These are phyloP conservation scores for Nakaseomyces nivariensis DNA, from an alignment of 1,139 yeast genomes.

Conservation along the genomic window DNA sequence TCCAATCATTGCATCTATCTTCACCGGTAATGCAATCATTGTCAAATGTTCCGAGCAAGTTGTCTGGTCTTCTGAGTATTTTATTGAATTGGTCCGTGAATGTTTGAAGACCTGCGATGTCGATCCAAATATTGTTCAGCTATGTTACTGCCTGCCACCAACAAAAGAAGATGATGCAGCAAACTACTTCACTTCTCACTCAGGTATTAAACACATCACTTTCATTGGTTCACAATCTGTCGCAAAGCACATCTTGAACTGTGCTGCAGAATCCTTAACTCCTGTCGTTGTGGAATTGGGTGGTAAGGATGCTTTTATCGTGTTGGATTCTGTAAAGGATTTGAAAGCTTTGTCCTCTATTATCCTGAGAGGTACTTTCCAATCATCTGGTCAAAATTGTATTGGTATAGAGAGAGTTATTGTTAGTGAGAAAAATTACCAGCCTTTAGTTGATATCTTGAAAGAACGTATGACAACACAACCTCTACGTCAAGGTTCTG, in stretches of 20 bases:
- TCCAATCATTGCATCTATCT: conserved; percentile 77
- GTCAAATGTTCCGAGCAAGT: conserved; percentile 94
- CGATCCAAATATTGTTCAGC: conserved; percentile 74
- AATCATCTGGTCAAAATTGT: conserved; percentile 95
- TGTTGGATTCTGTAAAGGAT: conserved; percentile 61
- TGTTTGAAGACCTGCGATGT: conserved; percentile 66
- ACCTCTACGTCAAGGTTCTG: conserved; percentile 68
- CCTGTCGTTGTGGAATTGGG: conserved; percentile 95
- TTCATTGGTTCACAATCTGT: conserved; percentile 94
- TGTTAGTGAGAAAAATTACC: conserved; percentile 60
- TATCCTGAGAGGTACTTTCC: conserved; percentile 88
- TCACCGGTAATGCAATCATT: conserved; percentile 84
- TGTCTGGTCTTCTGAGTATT: conserved; percentile 85
- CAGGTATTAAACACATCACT: conserved; percentile 75
- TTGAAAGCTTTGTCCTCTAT: conserved; percentile 61
- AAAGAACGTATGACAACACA: conserved; percentile 42
- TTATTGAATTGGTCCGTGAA: conserved; percentile 55
- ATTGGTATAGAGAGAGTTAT: conserved; percentile 93
- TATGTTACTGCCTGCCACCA: conserved; percentile 42
- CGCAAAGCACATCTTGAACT: conserved; percentile 74
- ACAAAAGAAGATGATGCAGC: conserved; percentile 74
- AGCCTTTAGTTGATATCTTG: conserved; percentile 46
- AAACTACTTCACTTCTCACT: conserved; percentile 74
- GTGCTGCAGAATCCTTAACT: conserved; percentile 74
- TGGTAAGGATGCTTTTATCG: conserved; percentile 86